A percentile compares a stretch with the other conserved stretches of the same genome.
phyloP scores from a whole-genome alignment of 2,329 filamentous ascomycete genomes.

The Ramichloridium luteum region DNA sequence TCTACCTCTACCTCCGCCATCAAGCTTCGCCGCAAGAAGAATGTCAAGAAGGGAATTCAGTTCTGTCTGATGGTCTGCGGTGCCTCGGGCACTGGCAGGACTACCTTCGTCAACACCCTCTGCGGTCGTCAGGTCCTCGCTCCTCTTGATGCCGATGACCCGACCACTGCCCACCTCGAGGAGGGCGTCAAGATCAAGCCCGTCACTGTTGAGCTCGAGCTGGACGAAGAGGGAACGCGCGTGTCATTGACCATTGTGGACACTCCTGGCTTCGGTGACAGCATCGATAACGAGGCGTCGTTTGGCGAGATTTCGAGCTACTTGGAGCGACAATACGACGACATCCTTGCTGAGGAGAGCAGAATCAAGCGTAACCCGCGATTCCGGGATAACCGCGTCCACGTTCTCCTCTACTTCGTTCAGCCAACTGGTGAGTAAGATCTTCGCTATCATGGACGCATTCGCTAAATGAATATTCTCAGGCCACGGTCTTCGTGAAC shows the following conservation, averaged over 20 bases:
- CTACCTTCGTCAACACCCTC: constrained; percentile 98
- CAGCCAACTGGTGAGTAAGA: constrained; percentile 63
- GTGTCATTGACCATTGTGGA: constrained; percentile 98
- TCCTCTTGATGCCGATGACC: constrained; percentile 88
- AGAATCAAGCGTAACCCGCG: constrained; percentile 99
- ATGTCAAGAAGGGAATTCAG: constrained; percentile 99
- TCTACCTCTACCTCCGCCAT: constrained; percentile 36
- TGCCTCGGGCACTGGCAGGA: constrained; percentile 94
- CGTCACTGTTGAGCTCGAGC: constrained; percentile 87
- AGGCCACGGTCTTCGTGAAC: constrained; percentile 69
- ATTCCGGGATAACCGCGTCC: constrained; percentile 97
- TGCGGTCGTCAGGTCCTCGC: constrained; percentile 86
- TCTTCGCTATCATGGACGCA: neutral
- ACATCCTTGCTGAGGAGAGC: constrained; percentile 97
- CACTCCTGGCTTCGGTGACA: constrained; percentile 94
- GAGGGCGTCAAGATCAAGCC: constrained; percentile 98
- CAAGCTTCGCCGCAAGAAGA: constrained; percentile 99
- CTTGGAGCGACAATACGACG: constrained; percentile 98
- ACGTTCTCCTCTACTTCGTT: constrained; percentile 98
- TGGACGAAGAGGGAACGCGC: constrained; percentile 96
- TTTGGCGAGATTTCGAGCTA: constrained; percentile 97
- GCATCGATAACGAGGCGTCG: constrained; percentile 92
- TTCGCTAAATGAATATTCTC: neutral
- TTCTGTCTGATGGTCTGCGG: constrained; percentile 99
- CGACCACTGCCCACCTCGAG: constrained; percentile 77